phyloP scores from a whole-genome alignment of 371 early-diverging fungal species.

The Mortierella sp. region DNA sequence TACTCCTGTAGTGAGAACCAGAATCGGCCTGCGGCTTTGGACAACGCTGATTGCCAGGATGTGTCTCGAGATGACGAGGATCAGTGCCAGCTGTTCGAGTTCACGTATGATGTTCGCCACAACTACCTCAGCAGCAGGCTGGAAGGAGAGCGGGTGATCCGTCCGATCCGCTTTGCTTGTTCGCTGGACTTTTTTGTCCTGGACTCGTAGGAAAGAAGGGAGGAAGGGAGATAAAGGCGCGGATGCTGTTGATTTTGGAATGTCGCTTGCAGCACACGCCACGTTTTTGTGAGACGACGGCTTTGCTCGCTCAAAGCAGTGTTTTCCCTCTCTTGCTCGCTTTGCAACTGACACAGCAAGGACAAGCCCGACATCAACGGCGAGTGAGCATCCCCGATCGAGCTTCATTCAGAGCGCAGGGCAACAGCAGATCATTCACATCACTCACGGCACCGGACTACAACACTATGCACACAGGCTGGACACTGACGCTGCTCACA shows the following conservation, averaged over 20 bases:
- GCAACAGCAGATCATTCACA: neutral
- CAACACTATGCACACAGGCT: conserved; percentile 19
- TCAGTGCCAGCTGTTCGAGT: conserved; percentile 19
- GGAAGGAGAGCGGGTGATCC: conserved; percentile 39
- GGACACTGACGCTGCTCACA: conserved; percentile 36
- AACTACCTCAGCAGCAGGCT: conserved; percentile 28
- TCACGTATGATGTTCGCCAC: conserved; percentile 35
- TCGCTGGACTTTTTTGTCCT: conserved; percentile 22
- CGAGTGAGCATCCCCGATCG: too few relatives aligned
- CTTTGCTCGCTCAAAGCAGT: too few relatives aligned
- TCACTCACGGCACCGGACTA: neutral
- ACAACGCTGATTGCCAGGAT: neutral
- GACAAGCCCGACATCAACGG: too few relatives aligned
- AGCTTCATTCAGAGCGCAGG: too few relatives aligned
- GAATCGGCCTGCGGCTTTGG: too few relatives aligned
- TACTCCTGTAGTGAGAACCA: neutral
- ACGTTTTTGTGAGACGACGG: too few relatives aligned
- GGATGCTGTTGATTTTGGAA: too few relatives aligned
- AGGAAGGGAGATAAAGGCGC: too few relatives aligned
- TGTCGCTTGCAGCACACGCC: too few relatives aligned
- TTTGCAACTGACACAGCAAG: neutral
- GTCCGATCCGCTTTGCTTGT: conserved; percentile 35
- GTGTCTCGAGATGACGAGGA: neutral
- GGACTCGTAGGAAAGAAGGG: neutral
- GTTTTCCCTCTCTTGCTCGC: neutral